Percentiles rank a stretch among this genome's conserved stretches.
These are phyloP conservation scores for Gautieria morchelliformis DNA, from an alignment of 768 basidiomycete genomes.

Conservation along the genomic window DNA sequence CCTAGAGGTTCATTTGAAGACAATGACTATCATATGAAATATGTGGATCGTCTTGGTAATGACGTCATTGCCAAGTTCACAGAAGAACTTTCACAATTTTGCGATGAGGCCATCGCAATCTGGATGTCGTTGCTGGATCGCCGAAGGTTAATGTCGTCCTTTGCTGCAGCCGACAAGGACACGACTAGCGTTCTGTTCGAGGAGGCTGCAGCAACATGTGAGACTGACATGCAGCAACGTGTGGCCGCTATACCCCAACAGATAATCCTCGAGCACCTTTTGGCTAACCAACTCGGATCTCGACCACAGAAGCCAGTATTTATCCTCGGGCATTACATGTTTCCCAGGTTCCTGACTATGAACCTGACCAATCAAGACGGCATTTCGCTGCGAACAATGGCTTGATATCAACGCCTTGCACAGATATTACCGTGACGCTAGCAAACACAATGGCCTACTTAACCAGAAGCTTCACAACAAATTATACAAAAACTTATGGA, in stretches of 20 bases:
- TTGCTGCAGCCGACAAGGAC: not conserved
- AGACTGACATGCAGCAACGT: too few species aligned
- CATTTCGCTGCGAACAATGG: not conserved
- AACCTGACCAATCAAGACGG: not conserved
- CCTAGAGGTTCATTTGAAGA: too few species aligned
- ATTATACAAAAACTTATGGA: too few species aligned
- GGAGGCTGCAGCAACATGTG: too few species aligned
- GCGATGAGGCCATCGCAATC: not conserved
- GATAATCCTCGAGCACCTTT: not conserved
- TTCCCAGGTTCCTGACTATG: not conserved
- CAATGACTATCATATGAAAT: not conserved
- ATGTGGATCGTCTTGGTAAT: not conserved
- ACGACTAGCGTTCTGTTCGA: too few species aligned
- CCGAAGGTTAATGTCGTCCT: not conserved
- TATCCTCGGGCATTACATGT: not conserved
- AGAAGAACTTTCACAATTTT: not conserved
- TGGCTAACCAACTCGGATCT: not conserved
- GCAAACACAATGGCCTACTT: not conserved
- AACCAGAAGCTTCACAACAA: not conserved
- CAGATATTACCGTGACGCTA: not conserved
- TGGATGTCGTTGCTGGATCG: not conserved
- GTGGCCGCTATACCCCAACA: not conserved
- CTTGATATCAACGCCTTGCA: not conserved
- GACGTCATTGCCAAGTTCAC: not conserved
- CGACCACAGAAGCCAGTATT: not conserved